Conservation (phyloP, 352 stramenopile genomes). For the Pythium utonaiense region DNA sequence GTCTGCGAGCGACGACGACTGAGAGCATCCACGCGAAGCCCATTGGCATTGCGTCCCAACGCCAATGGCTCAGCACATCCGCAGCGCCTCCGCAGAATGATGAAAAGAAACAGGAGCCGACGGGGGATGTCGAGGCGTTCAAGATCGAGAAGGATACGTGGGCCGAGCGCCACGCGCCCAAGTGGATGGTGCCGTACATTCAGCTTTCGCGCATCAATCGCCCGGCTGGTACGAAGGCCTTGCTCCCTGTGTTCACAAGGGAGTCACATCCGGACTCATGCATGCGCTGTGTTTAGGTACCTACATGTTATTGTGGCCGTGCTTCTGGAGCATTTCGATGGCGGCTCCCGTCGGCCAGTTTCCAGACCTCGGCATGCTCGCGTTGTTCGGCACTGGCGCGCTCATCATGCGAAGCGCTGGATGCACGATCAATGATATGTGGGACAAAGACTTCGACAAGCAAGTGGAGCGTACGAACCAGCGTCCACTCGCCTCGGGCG, state of each 20-base stretch:
- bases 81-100: slow-evolving; percentile 7
- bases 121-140: slow-evolving; percentile 33
- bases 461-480: slow-evolving; percentile 93
- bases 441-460: slow-evolving; percentile 97
- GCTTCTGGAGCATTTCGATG: slow-evolving; percentile 96
- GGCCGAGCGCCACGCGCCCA: slow-evolving; percentile 68
- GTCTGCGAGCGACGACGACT: too few species aligned
- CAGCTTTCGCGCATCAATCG: slow-evolving; percentile 85
- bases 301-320: slow-evolving; percentile 97
- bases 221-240: slow-evolving; percentile 58
- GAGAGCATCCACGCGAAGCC: background rate
- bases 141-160: slow-evolving; percentile 84
- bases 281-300: slow-evolving; percentile 47
- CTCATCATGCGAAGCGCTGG: slow-evolving; percentile 97
- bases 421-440: slow-evolving; percentile 99
- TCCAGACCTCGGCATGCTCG: slow-evolving; percentile 79
- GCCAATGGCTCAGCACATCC: slow-evolving; percentile 7
- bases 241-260: too few species aligned
- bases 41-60: background rate
- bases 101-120: background rate
- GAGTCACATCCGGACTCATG: background rate
- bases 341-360: slow-evolving; percentile 78
- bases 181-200: slow-evolving; percentile 84
- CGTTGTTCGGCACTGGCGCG: slow-evolving; percentile 84
- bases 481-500: slow-evolving; percentile 91